Percentiles rank a stretch among this genome's conserved stretches.
These are phyloP conservation scores for Planoprotostelium fungivorum DNA, from an alignment of 78 protist species.

Conservation along the genomic window DNA sequence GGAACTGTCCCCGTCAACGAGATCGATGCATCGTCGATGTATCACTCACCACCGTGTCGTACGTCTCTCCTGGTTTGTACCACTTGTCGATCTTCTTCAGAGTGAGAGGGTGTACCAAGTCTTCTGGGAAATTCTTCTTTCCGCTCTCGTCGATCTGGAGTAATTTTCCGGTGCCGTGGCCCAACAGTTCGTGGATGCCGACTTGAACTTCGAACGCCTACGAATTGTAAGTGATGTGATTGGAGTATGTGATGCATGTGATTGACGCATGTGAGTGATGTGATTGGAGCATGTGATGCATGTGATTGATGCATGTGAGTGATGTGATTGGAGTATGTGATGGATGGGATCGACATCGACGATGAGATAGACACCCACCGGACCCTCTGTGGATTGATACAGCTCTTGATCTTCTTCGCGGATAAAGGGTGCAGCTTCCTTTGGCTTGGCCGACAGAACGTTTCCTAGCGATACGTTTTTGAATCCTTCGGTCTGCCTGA, in stretches of 20 bases:
- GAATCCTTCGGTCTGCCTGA: slow-evolving; percentile 71
- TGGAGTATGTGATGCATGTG: too few relatives aligned
- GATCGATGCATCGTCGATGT: not conserved
- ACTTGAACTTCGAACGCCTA: slow-evolving; percentile 74
- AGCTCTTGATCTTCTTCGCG: slow-evolving; percentile 38
- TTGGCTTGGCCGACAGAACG: slow-evolving; percentile 36
- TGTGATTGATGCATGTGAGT: too few relatives aligned
- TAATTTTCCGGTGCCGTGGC: slow-evolving; percentile 80
- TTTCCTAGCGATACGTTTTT: slow-evolving; percentile 79
- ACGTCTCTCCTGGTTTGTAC: slow-evolving; percentile 69
- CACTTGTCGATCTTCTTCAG: slow-evolving; percentile 33
- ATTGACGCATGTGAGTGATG: too few relatives aligned
- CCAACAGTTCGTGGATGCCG: slow-evolving; percentile 78
- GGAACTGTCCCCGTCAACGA: not conserved
- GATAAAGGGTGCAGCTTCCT: slow-evolving; percentile 30
- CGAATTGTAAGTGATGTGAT: not conserved
- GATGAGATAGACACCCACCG: not conserved
- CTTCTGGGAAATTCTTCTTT: slow-evolving; percentile 19
- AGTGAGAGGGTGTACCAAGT: slow-evolving; percentile 36
- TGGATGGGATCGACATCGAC: too few relatives aligned
- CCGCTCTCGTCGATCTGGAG: slow-evolving; percentile 23
- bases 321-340: not conserved
- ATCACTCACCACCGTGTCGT: slow-evolving; percentile 30
- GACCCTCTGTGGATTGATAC: slow-evolving; percentile 14
- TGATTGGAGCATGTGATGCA: not conserved